phyloP scores from a whole-genome alignment of 441 rosid genomes.

The Sinapis alba region DNA sequence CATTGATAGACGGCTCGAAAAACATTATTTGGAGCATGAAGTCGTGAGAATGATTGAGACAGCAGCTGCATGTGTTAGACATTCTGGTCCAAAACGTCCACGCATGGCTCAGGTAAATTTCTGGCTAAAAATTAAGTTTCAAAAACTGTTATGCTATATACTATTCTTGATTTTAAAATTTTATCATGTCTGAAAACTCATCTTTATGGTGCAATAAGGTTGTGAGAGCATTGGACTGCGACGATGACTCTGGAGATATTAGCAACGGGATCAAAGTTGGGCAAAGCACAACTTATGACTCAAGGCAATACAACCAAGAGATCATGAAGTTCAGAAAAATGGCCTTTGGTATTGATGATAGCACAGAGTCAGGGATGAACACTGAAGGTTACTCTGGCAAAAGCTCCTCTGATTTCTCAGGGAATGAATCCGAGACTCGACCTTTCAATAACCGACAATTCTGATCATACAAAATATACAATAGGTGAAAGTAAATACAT shows the following conservation, averaged over 20 bases:
- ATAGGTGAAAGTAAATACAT: conserved; percentile 31
- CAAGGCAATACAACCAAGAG: conserved; percentile 72
- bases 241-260: conserved; percentile 60
- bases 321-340: conserved; percentile 65
- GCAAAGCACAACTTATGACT: conserved; percentile 74
- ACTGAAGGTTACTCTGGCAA: conserved; percentile 54
- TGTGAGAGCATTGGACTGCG: conserved; percentile 73
- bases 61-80: conserved; percentile 92
- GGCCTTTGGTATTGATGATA: conserved; percentile 50
- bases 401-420: conserved; percentile 40
- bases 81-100: conserved; percentile 85
- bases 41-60: conserved; percentile 81
- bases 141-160: conserved; percentile 9
- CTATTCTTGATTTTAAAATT: conserved; percentile 8
- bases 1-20: conserved; percentile 70
- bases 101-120: conserved; percentile 82
- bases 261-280: conserved; percentile 77
- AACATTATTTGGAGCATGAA: conserved; percentile 70
- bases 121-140: conserved; percentile 1
- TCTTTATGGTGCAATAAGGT: conserved; percentile 47
- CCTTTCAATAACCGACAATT: conserved; percentile 37
- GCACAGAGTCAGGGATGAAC: conserved; percentile 39
- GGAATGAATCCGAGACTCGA: conserved; percentile 38
- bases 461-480: conserved; percentile 29
- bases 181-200: conserved; percentile 8